Evolutionary conservation across 2,329 filamentous ascomycete species (phyloP).

Genomic region (Pseudogymnoascus sp.): DNA sequence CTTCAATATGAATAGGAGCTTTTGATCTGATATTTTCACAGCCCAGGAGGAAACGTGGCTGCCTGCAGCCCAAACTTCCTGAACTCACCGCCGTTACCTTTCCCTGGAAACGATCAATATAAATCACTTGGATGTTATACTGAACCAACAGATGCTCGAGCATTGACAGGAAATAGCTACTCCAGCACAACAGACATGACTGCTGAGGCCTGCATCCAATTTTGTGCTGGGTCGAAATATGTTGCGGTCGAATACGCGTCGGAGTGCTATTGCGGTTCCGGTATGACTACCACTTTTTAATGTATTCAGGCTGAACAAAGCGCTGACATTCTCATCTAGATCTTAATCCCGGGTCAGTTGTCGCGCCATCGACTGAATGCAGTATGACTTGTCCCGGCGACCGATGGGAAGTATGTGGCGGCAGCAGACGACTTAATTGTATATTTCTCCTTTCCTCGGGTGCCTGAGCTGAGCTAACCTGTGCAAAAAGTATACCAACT

Average conservation of each 20-base stretch:
- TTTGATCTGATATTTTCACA: too few relatives aligned
- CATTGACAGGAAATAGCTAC: background rate
- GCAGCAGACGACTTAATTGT: slow-evolving; percentile 10
- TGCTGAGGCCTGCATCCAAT: background rate
- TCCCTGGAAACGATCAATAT: slow-evolving; percentile 8
- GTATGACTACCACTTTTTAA: background rate
- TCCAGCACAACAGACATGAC: slow-evolving; percentile 10
- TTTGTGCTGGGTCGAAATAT: slow-evolving; percentile 6
- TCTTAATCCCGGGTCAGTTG: background rate
- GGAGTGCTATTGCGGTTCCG: background rate
- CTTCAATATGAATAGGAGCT: too few relatives aligned
- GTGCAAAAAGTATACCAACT: background rate
- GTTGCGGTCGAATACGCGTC: slow-evolving; percentile 11
- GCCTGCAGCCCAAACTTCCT: background rate
- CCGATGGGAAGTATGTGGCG: slow-evolving; percentile 12
- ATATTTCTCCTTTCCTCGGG: background rate
- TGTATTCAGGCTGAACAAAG: background rate
- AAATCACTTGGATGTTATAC: slow-evolving; percentile 4
- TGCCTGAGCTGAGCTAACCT: background rate
- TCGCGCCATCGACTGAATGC: background rate
- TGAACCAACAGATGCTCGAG: background rate
- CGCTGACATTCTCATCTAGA: background rate
- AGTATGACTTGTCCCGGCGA: slow-evolving; percentile 7
- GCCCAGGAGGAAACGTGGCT: too few relatives aligned
- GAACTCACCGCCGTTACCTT: slow-evolving; percentile 4